Percentiles rank a stretch among this genome's conserved stretches.
Conservation (phyloP, 768 basidiomycete species). For the Mycena albidolilacea region DNA sequence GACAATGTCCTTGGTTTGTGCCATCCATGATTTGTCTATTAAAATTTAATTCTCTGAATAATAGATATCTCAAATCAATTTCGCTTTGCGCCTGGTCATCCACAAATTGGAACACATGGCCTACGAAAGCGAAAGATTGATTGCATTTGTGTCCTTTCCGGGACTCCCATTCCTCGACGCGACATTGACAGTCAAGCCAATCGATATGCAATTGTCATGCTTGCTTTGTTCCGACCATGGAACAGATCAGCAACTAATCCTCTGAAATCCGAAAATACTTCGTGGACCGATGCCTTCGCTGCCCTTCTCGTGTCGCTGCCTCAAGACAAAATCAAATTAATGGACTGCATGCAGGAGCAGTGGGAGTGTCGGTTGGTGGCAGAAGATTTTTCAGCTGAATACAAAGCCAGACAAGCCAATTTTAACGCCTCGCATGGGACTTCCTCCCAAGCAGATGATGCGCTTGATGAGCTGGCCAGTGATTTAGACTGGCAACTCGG, state of each 20-base stretch:
- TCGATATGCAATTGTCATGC: conserved; percentile 29
- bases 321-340: conserved; percentile 5
- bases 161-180: conserved; percentile 27
- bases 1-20: not conserved
- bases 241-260: conserved; percentile 6
- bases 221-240: conserved; percentile 35
- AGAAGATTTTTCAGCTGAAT: conserved; percentile 28
- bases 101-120: conserved; percentile 19
- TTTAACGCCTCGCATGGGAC: not conserved
- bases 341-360: conserved; percentile 33
- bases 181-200: conserved; percentile 7
- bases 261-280: conserved; percentile 12
- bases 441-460: not conserved
- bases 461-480: not conserved
- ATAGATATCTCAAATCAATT: not conserved
- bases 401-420: conserved; percentile 1
- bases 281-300: conserved; percentile 11
- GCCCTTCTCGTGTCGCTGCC: not conserved
- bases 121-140: conserved; percentile 10
- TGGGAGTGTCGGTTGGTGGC: conserved; percentile 35
- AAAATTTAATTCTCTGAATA: not conserved
- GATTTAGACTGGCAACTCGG: conserved; percentile 28
- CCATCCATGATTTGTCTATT: not conserved
- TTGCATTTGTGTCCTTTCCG: conserved; percentile 16
- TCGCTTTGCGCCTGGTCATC: conserved; percentile 22